A percentile compares a stretch with the other conserved stretches of the same genome.
Conservation (phyloP, 75 land plant genomes). For the Isoetes taiwanensis region DNA sequence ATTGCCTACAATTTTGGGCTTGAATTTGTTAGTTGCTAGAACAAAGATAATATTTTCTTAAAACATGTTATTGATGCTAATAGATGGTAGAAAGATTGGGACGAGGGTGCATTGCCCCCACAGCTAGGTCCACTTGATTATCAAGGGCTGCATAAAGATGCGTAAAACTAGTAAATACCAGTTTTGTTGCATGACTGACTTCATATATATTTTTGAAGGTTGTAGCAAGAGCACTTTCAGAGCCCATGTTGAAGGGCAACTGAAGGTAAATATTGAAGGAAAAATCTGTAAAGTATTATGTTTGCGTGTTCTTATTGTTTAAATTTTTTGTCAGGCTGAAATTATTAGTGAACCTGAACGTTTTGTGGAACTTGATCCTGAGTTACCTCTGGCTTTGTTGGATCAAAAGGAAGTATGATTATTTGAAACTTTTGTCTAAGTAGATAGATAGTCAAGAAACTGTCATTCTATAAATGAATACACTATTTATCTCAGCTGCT, state of each 20-base stretch:
- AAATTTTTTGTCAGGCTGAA: constrained; percentile 48
- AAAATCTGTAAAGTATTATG: too few species aligned
- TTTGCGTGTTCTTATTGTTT: too few species aligned
- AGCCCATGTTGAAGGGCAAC: constrained; percentile 95
- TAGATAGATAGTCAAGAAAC: too few species aligned
- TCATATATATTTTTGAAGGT: constrained; percentile 33
- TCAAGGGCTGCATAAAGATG: constrained; percentile 68
- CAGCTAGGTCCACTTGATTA: constrained; percentile 73
- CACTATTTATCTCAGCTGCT: too few species aligned
- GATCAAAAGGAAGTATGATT: constrained; percentile 86
- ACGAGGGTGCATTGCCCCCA: constrained; percentile 67
- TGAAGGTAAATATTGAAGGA: constrained; percentile 47
- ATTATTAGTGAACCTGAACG: constrained; percentile 84
- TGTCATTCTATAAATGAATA: too few species aligned
- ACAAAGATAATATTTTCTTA: too few species aligned
- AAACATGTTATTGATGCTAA: too few species aligned
- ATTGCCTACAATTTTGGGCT: too few species aligned
- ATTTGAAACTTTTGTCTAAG: too few species aligned
- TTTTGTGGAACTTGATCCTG: constrained; percentile 95
- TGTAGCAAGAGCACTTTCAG: constrained; percentile 86
- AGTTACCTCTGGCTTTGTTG: constrained; percentile 78
- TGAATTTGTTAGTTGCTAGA: too few species aligned
- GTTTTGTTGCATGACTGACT: not conserved
- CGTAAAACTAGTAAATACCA: too few species aligned
- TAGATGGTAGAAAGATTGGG: constrained; percentile 96